Evolutionary conservation across 1,284 basidiomycete species (phyloP).

Genomic region (Coriolopsis trogii): DNA sequence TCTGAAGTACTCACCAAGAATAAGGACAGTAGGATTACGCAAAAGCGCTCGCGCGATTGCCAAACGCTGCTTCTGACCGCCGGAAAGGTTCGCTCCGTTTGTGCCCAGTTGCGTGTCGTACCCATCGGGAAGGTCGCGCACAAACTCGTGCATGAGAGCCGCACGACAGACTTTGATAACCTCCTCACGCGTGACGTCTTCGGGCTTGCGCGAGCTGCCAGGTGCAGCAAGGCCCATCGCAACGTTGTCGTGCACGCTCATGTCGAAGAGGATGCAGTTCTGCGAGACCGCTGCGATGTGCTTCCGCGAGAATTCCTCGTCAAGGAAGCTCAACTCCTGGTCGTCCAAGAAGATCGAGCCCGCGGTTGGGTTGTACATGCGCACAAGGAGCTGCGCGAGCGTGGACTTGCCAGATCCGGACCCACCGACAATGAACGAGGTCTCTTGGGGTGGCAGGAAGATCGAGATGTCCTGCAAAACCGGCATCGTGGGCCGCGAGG

Average conservation of each 20-base stretch:
- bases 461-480: conserved; percentile 70
- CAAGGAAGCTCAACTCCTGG: conserved; percentile 76
- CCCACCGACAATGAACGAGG: conserved; percentile 91
- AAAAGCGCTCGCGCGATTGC: conserved; percentile 90
- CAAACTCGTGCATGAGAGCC: conserved; percentile 89
- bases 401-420: conserved; percentile 96
- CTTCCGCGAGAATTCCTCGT: conserved; percentile 70
- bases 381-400: conserved; percentile 80
- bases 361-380: conserved; percentile 69
- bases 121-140: conserved; percentile 80
- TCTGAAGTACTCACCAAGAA: conserved; percentile 71
- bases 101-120: conserved; percentile 86
- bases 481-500: conserved; percentile 69
- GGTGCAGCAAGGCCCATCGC: conserved; percentile 74
- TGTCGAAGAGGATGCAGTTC: conserved; percentile 79
- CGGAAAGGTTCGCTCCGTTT: conserved; percentile 80
- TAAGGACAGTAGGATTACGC: conserved; percentile 86
- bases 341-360: conserved; percentile 83
- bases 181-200: conserved; percentile 64
- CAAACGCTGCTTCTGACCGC: conserved; percentile 92
- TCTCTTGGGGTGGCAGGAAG: conserved; percentile 84
- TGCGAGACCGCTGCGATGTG: conserved; percentile 85
- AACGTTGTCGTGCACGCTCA: conserved; percentile 88
- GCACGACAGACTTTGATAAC: conserved; percentile 84
- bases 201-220: conserved; percentile 41